These are phyloP conservation scores for Lojkania enalia DNA, from an alignment of 2,329 filamentous ascomycete genomes.

Conservation along the genomic window DNA sequence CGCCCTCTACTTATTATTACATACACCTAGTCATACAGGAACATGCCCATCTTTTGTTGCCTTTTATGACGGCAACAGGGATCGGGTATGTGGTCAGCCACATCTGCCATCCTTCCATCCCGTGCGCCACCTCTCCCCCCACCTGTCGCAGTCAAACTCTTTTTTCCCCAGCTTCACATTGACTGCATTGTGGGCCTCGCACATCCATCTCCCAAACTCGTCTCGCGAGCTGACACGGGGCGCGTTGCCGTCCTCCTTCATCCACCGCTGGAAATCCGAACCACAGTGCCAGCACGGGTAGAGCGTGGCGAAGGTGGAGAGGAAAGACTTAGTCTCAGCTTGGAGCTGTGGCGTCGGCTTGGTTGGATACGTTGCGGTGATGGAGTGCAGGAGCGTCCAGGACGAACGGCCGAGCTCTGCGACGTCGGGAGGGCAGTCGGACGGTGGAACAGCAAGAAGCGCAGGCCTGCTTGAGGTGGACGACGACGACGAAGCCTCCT, in stretches of 20 bases:
- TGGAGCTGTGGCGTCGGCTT: slow-evolving; percentile 70
- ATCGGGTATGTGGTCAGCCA: too few relatives aligned
- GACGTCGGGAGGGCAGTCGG: slow-evolving; percentile 88
- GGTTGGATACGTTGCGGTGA: slow-evolving; percentile 83
- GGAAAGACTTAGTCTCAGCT: slow-evolving; percentile 74
- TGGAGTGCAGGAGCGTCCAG: slow-evolving; percentile 92
- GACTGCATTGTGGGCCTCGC: slow-evolving; percentile 83
- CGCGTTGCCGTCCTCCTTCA: slow-evolving; percentile 66
- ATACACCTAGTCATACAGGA: too few relatives aligned
- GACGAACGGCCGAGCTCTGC: slow-evolving; percentile 82
- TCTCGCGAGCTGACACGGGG: slow-evolving; percentile 62
- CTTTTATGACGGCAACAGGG: too few relatives aligned
- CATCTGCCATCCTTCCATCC: slow-evolving; percentile 77
- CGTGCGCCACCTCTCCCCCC: slow-evolving; percentile 94
- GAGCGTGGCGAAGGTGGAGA: slow-evolving; percentile 77
- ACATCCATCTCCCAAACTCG: slow-evolving; percentile 82
- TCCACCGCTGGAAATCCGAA: slow-evolving; percentile 84
- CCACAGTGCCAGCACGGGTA: slow-evolving; percentile 98
- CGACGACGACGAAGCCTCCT: slow-evolving; percentile 49
- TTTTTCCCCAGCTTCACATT: slow-evolving; percentile 89
- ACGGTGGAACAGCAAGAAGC: slow-evolving; percentile 43
- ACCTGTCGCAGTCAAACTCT: slow-evolving; percentile 83
- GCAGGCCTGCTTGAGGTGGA: slow-evolving; percentile 43
- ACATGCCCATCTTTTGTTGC: too few relatives aligned
- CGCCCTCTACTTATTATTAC: neutral